Evolutionary conservation across 129 eudicot species (phyloP).

Genomic region (Logfia minima): DNA sequence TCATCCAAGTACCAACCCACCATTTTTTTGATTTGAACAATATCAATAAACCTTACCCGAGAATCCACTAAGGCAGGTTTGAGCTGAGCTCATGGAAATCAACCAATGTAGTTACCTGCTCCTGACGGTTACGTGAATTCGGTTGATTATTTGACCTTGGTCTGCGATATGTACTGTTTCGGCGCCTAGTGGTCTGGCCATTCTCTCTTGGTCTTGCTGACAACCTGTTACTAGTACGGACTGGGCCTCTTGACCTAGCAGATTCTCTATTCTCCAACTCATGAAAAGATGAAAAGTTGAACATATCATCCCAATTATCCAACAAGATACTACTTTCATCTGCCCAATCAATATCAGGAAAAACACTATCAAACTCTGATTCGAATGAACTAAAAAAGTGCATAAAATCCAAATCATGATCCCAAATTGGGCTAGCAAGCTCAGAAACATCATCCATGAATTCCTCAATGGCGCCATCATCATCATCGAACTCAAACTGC

Average conservation of each 20-base stretch:
- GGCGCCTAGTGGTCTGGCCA: background rate
- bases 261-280: constrained; percentile 11
- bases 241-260: constrained; percentile 1
- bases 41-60: constrained; percentile 6
- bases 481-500: constrained; percentile 29
- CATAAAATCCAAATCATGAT: constrained; percentile 16
- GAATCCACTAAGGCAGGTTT: constrained; percentile 28
- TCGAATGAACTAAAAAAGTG: constrained; percentile 1
- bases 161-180: constrained; percentile 5
- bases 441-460: constrained; percentile 9
- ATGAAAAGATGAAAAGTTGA: background rate
- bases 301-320: constrained; percentile 19
- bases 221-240: background rate
- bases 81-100: constrained; percentile 20
- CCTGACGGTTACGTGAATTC: constrained; percentile 21
- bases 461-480: background rate
- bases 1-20: constrained; percentile 11
- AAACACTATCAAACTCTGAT: background rate
- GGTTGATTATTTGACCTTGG: constrained; percentile 23
- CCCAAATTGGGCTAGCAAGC: constrained; percentile 28
- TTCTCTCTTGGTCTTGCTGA: constrained; percentile 19
- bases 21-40: constrained; percentile 1
- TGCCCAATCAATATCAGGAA: constrained; percentile 9
- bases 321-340: background rate
- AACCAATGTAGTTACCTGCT: constrained; percentile 23